Base-by-base conservation (phyloP, 2,329 filamentous ascomycete species). In the Aspergillus cejpii region DNA sequence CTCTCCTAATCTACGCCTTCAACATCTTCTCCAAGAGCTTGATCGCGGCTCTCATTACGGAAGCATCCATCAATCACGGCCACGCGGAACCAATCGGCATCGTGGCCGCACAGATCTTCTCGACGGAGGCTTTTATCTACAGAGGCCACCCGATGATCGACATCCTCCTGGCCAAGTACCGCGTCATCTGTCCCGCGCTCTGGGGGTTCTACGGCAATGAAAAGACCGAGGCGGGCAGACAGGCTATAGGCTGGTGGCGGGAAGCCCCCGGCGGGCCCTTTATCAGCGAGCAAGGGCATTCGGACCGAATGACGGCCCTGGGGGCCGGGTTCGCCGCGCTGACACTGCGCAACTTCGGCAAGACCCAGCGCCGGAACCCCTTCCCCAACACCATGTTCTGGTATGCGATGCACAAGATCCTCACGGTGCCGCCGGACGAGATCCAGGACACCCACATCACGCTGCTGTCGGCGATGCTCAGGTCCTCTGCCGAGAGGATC, bases 161-260 rank as follows among this genome's bases (percentile, higher is more conserved):
- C 61, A 86, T 97, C 47, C 74, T 97, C 23, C 83, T 94, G 58
- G 84, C 90, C 43, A 96, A 97, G 65, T 85, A 87, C 58, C 81
- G 89, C 48, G 74, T 85, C 12, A 75, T 80, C 3, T 94, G 88
- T 57, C 91, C 92, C 0, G 83, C 89, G 1, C 73, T 98, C 0
- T 97, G 94, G 62, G 91, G 91, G 14, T 80, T 90, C 52, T 77
- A 80, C 34, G 90, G 87, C 19, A 81, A 74, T 50, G 87, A 94
- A 62, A 81, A 76, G 49, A 94, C 83, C 0, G 76, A 81, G 37
- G 72, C 74, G 8, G 88, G 87, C 1, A 78, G 83, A 10, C 54
- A 67, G 14, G 75, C 78, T n/a, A 67, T 94, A 2, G 88, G 87
- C 0, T 94, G 88, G 87, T 77, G 74, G 65, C 79, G 74, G 52